Conservation (phyloP, 495 filamentous ascomycete species). For the Friedmanniomyces simplex region DNA sequence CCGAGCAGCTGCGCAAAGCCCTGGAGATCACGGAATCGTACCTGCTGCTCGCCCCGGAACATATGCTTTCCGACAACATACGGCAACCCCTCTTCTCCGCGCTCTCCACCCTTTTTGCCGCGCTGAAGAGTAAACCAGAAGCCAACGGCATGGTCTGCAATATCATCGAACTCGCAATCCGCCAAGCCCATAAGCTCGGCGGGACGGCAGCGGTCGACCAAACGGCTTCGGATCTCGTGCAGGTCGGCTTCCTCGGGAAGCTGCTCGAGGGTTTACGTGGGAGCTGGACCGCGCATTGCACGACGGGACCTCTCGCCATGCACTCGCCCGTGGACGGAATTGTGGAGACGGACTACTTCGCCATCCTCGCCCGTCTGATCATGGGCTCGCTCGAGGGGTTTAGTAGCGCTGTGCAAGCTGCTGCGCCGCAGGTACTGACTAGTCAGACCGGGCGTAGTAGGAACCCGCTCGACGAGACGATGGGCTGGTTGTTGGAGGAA, state of each 20-base stretch:
- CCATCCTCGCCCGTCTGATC: slow-evolving; percentile 69
- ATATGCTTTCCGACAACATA: slow-evolving; percentile 57
- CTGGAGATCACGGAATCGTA: slow-evolving; percentile 70
- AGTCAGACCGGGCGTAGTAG: background rate
- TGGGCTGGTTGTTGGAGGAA: slow-evolving; percentile 66
- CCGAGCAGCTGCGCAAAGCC: slow-evolving; percentile 56
- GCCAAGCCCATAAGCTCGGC: slow-evolving; percentile 55
- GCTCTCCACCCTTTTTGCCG: slow-evolving; percentile 49
- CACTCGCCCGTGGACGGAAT: slow-evolving; percentile 52
- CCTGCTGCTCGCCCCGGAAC: slow-evolving; percentile 63
- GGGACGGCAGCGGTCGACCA: slow-evolving; percentile 52
- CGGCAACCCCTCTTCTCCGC: slow-evolving; percentile 46
- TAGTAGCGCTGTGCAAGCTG: slow-evolving; percentile 24
- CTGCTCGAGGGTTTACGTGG: slow-evolving; percentile 62
- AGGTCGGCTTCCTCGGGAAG: slow-evolving; percentile 52
- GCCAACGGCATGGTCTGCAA: slow-evolving; percentile 55
- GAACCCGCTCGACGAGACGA: slow-evolving; percentile 35
- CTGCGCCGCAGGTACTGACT: slow-evolving; percentile 5
- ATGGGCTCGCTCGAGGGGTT: slow-evolving; percentile 54
- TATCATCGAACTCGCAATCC: slow-evolving; percentile 61
- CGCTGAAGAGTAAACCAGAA: slow-evolving; percentile 45
- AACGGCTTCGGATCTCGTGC: slow-evolving; percentile 55
- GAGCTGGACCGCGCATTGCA: slow-evolving; percentile 61
- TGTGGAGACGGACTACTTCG: slow-evolving; percentile 72
- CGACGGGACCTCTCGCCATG: slow-evolving; percentile 61